Conservation (phyloP, 768 basidiomycete genomes). For the Boletus pseudo-olivaceus region DNA sequence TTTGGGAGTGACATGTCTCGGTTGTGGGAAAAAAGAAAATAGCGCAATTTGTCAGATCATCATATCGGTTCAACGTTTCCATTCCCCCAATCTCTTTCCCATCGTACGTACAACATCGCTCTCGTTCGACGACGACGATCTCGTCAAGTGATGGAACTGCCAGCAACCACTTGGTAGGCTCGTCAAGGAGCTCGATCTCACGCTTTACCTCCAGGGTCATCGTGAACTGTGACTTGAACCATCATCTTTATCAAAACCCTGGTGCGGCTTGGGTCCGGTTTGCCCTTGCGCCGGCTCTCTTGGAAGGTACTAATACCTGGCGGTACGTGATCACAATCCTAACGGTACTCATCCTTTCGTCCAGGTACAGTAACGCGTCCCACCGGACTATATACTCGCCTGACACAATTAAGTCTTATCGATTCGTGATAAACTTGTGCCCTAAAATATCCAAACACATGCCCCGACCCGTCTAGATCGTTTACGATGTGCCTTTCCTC, state of each 20-base stretch:
- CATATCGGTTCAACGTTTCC: neutral
- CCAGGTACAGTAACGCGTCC: neutral
- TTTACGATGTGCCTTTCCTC: neutral
- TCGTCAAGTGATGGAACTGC: neutral
- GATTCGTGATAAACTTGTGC: neutral
- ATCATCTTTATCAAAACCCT: neutral
- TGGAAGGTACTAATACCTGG: neutral
- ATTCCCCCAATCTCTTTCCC: neutral
- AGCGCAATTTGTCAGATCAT: too few relatives aligned
- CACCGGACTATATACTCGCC: neutral
- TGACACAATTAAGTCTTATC: neutral
- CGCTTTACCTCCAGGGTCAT: neutral
- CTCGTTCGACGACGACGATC: neutral
- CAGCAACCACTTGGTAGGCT: neutral
- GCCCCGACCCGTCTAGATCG: neutral
- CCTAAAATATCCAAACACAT: neutral
- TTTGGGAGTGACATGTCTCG: too few relatives aligned
- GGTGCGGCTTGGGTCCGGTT: neutral
- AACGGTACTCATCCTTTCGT: neutral
- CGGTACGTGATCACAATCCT: too few relatives aligned
- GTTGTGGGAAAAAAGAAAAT: too few relatives aligned
- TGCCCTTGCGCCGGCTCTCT: neutral
- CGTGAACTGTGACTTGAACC: neutral
- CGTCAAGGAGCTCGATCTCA: too few relatives aligned
- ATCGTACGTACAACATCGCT: neutral